Evolutionary conservation across 768 basidiomycete species (phyloP), one percentile per base, ranked within the genome.

Genomic region (Paxillus involutus): DNA sequence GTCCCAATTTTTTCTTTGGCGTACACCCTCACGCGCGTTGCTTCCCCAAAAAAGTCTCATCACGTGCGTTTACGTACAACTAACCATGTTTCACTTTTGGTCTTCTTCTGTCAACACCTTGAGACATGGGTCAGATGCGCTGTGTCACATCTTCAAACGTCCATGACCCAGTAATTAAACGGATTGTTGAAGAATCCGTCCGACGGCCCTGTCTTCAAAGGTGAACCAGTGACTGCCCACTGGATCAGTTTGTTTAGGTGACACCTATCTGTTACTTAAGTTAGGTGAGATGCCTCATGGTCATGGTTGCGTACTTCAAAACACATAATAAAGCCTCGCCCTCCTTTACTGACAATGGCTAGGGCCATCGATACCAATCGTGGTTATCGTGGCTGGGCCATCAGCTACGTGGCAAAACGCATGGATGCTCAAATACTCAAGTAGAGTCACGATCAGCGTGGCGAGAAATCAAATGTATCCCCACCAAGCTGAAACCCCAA

Each of bases 1-100:
- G 58, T 68, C 68, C 68, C 58, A 70, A 70, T 49, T 61, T 69
- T 69, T 69, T 58, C 40, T 54, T 62, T 68, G 54, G 60, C 49
- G 56, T 50, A 61, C 33, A 53, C 52, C 40, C 26, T 5, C 26
- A 21, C 21, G 2, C 21, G 59, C 55, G 49, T 49, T 59, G 57
- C 53, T 57, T 54, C 61, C 67, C 67, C 56, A 67, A 68, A 65
- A 67, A 69, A 67, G 53, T 50, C 37, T 26, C 52, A 51, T 69
- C 67, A 68, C 67, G 67, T 68, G 67, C 0, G 19, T 42, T 64
- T 67, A 69, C 63, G 60, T 65, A 60, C 13, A 50, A 47, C 14
- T 36, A 39, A 44, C 46, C 3, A 49, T 48, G 53, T 55, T 49
- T 51, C 51, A 41, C 40, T 29, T 33, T 17, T 33, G 30, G 21